phyloP scores from a whole-genome alignment of 1,139 yeast genomes.

The Debaryomyces nepalensis region DNA sequence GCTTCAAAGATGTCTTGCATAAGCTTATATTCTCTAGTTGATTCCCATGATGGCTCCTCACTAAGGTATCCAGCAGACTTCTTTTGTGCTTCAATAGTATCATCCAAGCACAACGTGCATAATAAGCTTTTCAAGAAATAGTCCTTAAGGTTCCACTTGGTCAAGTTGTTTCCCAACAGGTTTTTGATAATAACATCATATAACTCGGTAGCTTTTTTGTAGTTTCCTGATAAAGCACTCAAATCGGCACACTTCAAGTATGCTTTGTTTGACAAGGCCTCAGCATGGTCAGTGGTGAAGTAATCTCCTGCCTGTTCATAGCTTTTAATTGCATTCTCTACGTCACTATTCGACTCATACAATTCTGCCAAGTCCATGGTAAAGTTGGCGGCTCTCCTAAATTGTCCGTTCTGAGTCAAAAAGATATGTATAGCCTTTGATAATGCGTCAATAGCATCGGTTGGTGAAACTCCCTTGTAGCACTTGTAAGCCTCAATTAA shows the following conservation, averaged over 20 bases:
- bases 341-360: slow-evolving; percentile 75
- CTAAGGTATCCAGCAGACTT: slow-evolving; percentile 64
- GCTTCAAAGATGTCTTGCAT: slow-evolving; percentile 68
- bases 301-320: slow-evolving; percentile 97
- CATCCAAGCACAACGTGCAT: slow-evolving; percentile 82
- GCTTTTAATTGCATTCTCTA: slow-evolving; percentile 68
- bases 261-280: slow-evolving; percentile 87
- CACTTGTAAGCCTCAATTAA: slow-evolving; percentile 91
- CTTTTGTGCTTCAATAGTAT: slow-evolving; percentile 82
- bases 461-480: slow-evolving; percentile 72
- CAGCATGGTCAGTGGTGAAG: slow-evolving; percentile 92
- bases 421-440: slow-evolving; percentile 80
- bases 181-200: slow-evolving; percentile 80
- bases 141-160: slow-evolving; percentile 93
- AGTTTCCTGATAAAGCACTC: slow-evolving; percentile 75
- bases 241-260: slow-evolving; percentile 89
- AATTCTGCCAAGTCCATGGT: slow-evolving; percentile 88
- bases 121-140: slow-evolving; percentile 83
- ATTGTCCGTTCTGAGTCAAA: slow-evolving; percentile 84
- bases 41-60: slow-evolving; percentile 78
- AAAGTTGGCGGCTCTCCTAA: slow-evolving; percentile 94
- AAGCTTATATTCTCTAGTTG: slow-evolving; percentile 78
- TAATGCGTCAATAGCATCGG: slow-evolving; percentile 78
- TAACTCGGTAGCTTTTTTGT: slow-evolving; percentile 70
- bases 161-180: slow-evolving; percentile 71